Evolutionary conservation across 192 early-diverging fungal species (phyloP).

Genomic region (Umbelopsis isabellina): DNA sequence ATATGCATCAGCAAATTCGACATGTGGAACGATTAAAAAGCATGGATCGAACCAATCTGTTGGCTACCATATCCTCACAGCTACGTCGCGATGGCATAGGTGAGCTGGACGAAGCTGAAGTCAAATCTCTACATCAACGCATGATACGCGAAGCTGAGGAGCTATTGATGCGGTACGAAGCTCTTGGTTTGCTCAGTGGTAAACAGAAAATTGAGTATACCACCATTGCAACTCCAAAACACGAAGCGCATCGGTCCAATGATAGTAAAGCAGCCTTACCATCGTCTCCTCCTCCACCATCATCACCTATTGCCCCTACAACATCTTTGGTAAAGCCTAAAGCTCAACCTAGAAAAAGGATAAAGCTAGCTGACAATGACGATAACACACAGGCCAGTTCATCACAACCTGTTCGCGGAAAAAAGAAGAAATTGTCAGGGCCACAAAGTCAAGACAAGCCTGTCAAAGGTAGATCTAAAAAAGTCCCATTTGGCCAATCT

Average conservation of each 20-base stretch:
- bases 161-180: conserved; percentile 15
- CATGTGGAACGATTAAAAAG: conserved; percentile 52
- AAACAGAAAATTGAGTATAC: conserved; percentile 16
- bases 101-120: conserved; percentile 3
- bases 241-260: conserved; percentile 1
- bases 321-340: background rate
- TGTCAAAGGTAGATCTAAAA: background rate
- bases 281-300: background rate
- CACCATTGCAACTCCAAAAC: background rate
- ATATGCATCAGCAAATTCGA: conserved; percentile 57
- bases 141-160: conserved; percentile 17
- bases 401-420: background rate
- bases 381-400: background rate
- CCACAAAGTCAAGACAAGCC: background rate
- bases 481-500: background rate
- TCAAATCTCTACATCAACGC: conserved; percentile 6
- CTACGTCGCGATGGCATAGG: conserved; percentile 25
- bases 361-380: background rate
- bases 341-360: background rate
- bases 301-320: background rate
- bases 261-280: background rate
- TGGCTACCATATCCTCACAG: conserved; percentile 27
- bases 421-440: too few relatives aligned
- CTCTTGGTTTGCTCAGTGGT: background rate
- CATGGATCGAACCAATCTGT: conserved; percentile 45